Percentiles rank a stretch among this genome's conserved stretches.
Evolutionary conservation across 257 asterid genomes (phyloP).

Genomic region (Nicotiana paniculata): DNA sequence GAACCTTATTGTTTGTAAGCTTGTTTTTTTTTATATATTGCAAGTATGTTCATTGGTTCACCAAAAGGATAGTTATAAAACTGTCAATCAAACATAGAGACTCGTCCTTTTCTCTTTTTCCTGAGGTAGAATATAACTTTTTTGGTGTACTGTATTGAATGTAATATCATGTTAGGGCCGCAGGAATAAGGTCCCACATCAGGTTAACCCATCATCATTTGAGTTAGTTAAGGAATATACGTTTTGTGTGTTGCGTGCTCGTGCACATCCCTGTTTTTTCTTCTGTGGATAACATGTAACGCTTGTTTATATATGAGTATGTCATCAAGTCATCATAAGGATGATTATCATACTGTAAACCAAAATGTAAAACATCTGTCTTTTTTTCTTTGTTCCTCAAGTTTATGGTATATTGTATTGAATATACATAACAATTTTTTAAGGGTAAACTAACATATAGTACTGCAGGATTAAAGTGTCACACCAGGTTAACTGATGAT

Average conservation of each 20-base stretch:
- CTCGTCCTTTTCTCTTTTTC: not conserved
- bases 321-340: not conserved
- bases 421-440: not conserved
- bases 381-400: not conserved
- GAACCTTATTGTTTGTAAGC: not conserved
- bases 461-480: not conserved
- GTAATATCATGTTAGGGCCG: not conserved
- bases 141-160: not conserved
- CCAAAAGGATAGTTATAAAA: not conserved
- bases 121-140: not conserved
- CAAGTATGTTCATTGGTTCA: not conserved
- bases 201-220: not conserved
- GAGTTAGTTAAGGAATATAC: not conserved
- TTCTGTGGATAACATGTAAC: not conserved
- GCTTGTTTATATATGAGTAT: not conserved
- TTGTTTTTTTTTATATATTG: not conserved
- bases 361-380: not conserved
- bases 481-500: not conserved
- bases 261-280: not conserved
- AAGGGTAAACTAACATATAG: not conserved
- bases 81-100: not conserved
- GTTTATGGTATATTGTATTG: not conserved
- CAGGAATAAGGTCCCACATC: not conserved
- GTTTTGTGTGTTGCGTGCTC: not conserved
- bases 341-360: not conserved